Percentiles rank a stretch among this genome's conserved stretches.
Evolutionary conservation across 305 asterid species (phyloP).

Genomic region (Fraxinus sp.): DNA sequence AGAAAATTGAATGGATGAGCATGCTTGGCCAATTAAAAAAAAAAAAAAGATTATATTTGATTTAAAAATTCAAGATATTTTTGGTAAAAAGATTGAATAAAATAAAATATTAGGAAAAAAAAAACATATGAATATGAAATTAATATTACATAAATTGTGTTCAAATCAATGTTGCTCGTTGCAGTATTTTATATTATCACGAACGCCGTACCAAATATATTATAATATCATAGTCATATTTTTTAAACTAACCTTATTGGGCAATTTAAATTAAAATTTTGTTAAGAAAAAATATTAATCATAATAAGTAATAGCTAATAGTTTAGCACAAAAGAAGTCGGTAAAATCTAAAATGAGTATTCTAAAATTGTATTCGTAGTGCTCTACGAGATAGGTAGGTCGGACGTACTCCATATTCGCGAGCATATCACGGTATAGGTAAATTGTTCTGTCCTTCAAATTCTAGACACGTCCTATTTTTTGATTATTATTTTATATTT

Average conservation of each 20-base stretch:
- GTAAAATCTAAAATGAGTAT: background rate
- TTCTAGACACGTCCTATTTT: background rate
- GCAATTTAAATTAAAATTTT: background rate
- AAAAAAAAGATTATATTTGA: background rate
- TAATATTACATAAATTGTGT: background rate
- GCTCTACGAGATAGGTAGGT: background rate
- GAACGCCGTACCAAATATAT: background rate
- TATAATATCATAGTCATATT: background rate
- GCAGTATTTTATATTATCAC: background rate
- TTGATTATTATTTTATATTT: too few species aligned
- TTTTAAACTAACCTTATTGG: background rate
- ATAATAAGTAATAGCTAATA: background rate
- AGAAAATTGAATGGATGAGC: background rate
- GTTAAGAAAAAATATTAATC: background rate
- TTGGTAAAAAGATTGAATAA: background rate
- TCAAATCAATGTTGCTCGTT: too few species aligned
- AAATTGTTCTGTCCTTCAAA: too few species aligned
- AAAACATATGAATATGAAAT: background rate
- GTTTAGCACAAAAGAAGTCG: background rate
- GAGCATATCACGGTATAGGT: background rate
- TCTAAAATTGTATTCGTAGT: too few species aligned
- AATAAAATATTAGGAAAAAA: constrained; percentile 22
- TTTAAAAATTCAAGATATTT: background rate
- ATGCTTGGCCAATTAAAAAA: background rate
- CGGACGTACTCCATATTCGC: background rate